phyloP scores from a whole-genome alignment of 352 stramenopile species.

The Globisporangium spinosum region DNA sequence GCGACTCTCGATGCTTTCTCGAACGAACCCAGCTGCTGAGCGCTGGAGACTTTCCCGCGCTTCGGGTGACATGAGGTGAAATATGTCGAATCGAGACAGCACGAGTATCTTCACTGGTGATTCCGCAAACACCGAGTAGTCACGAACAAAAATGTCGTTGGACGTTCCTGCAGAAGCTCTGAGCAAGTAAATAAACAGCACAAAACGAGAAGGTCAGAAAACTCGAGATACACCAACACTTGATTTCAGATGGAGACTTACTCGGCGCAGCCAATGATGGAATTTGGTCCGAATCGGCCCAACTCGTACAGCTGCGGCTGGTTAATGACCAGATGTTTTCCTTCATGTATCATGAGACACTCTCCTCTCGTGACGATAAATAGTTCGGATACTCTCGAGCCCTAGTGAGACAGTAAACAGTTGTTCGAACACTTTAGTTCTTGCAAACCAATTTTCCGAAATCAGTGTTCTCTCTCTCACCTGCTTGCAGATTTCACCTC shows the following conservation, averaged over 20 bases:
- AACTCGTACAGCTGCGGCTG: conserved; percentile 58
- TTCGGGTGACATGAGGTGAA: conserved; percentile 72
- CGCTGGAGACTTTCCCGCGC: conserved; percentile 66
- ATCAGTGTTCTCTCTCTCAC: conserved; percentile 16
- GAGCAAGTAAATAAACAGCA: not conserved
- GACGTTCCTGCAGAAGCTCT: conserved; percentile 79
- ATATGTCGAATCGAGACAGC: conserved; percentile 82
- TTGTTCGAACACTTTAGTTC: not conserved
- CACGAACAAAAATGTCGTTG: conserved; percentile 73
- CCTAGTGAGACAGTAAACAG: conserved; percentile 20
- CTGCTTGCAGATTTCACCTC: conserved; percentile 76
- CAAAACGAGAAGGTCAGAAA: not conserved
- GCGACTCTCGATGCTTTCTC: conserved; percentile 65
- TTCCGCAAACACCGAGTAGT: conserved; percentile 74
- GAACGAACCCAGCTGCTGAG: conserved; percentile 48
- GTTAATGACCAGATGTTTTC: conserved; percentile 70
- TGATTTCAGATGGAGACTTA: conserved; percentile 26
- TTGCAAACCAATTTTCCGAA: not conserved
- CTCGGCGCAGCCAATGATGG: conserved; percentile 77
- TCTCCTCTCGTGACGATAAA: conserved; percentile 76
- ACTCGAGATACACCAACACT: not conserved
- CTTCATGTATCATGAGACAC: conserved; percentile 70
- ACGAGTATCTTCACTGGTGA: conserved; percentile 77
- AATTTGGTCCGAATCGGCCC: conserved; percentile 68
- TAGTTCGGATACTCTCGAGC: conserved; percentile 64